Base-by-base conservation (phyloP, 1,284 basidiomycete genomes). In the Tilletiaria anomala region DNA sequence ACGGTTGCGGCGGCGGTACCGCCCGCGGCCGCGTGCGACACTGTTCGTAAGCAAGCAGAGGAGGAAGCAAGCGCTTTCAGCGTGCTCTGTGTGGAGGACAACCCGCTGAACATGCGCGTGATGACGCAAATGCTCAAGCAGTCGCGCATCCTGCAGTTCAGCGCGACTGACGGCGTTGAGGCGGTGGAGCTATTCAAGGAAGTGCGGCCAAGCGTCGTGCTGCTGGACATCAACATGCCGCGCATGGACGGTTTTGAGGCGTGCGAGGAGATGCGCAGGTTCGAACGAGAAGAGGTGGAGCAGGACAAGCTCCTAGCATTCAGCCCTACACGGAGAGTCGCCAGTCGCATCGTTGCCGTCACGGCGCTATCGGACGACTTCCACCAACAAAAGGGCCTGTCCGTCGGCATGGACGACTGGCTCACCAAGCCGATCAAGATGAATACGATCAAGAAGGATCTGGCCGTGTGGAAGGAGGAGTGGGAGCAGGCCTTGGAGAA, bases 181-280 rank as follows among this genome's bases (percentile, higher is more conserved):
- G 60, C 51, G 2, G 54, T 61, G 1, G 49, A 48, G n/a, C 20
- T 24, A 3, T 63, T 54, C 29, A 39, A 39, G 6, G 19, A 36
- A 14, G n/a, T 47, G 5, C 48, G 41, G 17, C 51, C 56, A 2
- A 29, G 39, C 20, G 43, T 61, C 5, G 49, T 58, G 3, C 48
- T 63, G n/a, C 54, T 63, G 41, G 60, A 63, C 42, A 58, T 59
- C 39, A 52, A 51, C 20, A 59, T 63, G 58, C 60, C 60, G 15
- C 18, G 50, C 35, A 54, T 61, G 51, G 51, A 57, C 39, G 58
- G 60, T 1, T 53, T 57, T 24, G 48, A 50, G 16, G 58, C 60
- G 12, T 47, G 47, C 18, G 33, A 40, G 18, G 50, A 47, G 23
- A 63, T 63, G 39, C 46, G 59, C 6, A 19, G 26, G n/a, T 37